phyloP scores from a whole-genome alignment of 2,329 filamentous ascomycete species.

The Byssoonygena ceratinophila region DNA sequence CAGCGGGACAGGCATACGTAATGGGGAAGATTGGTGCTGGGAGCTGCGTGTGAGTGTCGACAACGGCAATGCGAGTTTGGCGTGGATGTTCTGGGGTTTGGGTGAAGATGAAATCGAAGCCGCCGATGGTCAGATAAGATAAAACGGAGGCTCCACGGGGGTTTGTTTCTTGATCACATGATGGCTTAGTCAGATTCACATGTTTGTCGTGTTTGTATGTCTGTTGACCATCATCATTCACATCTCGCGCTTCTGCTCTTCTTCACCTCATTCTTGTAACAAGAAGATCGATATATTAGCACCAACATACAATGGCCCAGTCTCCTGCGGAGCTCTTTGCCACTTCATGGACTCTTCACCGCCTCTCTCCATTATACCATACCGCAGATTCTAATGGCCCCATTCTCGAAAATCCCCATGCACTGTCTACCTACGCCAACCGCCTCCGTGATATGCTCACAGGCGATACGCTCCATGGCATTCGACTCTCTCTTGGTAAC shows the following conservation, averaged over 20 bases:
- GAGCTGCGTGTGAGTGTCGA: background rate
- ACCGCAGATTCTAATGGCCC: conserved; percentile 27
- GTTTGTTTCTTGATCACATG: background rate
- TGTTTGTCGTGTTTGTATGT: conserved; percentile 1
- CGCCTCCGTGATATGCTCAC: conserved; percentile 42
- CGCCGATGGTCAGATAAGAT: background rate
- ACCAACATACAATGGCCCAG: conserved; percentile 11
- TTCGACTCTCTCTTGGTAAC: conserved; percentile 16
- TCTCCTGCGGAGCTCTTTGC: conserved; percentile 33
- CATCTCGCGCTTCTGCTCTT: background rate
- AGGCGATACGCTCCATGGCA: conserved; percentile 39
- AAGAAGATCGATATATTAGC: background rate
- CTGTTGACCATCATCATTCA: too few relatives aligned
- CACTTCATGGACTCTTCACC: conserved; percentile 45
- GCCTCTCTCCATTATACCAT: conserved; percentile 46
- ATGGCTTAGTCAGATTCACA: background rate
- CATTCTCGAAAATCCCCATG: conserved; percentile 27
- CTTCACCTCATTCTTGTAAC: background rate
- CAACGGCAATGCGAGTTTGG: background rate
- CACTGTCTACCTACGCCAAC: conserved; percentile 38
- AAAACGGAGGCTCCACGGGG: background rate
- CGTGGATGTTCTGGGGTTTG: too few relatives aligned
- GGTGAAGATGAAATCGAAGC: too few relatives aligned
- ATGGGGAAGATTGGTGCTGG: conserved; percentile 13
- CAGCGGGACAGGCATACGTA: conserved; percentile 7